Base-by-base conservation (phyloP, 1,284 basidiomycete genomes). In the Anthracocystis panici-leucophaei region DNA sequence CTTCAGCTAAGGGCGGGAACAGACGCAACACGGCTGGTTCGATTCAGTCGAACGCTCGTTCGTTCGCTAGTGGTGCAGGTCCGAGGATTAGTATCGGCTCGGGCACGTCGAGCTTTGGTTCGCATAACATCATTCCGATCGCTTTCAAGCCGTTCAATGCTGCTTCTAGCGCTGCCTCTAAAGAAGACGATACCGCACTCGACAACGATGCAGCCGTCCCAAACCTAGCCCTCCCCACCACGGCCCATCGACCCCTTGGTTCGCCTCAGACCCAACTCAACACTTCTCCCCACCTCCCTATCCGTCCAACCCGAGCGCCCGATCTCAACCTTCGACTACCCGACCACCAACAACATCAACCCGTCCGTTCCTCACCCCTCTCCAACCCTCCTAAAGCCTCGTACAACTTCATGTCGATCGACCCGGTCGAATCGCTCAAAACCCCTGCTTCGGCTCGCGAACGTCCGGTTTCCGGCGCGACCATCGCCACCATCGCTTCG, bases 381-480 rank as follows among this genome's bases (percentile, higher is more conserved):
- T 52, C 23, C 42, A 41, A 5, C 11, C 3, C 42, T 10, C 25
- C n/a, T 20, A 45, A 53, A 51, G 31, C 60, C 31, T 45, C 27
- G 25, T 69, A 69, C 57, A 52, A 51, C 11, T 77, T 77, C 49
- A 75, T 77, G 75, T 75, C 71, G 16, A 71, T 77, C 50, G 75
- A 77, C 35, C 75, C 75, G 2, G 67, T 64, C 44, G 49, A 62
- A 10, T 45, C 58, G 33, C 62, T 77, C 49, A 21, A 48, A n/a
- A 12, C 61, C 11, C 23, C 49, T 3, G 3, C 5, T 51, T 52
- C 10, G 57, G 56, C 0, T 52, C 57, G 7, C 44, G 46, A 77
- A 14, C 50, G 63, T 0, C 71, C 42, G 6, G 35, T 71, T 9
- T 74, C 70, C 2, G 54, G 64, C 1, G 71, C 58, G 2, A 77